phyloP scores from a whole-genome alignment of 257 asterid species.

The Buddleja alternifolia region DNA sequence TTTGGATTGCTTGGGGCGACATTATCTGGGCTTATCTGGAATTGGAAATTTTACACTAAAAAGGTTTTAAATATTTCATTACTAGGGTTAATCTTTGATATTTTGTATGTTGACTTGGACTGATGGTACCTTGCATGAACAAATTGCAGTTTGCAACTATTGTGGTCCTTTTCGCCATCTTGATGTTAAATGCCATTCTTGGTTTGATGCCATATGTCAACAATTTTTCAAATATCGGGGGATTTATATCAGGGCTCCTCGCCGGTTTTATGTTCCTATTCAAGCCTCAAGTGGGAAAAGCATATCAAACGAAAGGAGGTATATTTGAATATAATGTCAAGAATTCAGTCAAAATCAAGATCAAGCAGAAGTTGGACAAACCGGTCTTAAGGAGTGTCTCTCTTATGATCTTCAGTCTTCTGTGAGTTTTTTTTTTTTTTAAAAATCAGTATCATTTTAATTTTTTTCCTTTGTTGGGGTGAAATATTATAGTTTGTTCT shows the following conservation, averaged over 20 bases:
- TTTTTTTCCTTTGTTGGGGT: too few relatives aligned
- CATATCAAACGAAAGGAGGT: slow-evolving; percentile 54
- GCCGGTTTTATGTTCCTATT: slow-evolving; percentile 64
- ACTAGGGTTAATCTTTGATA: slow-evolving; percentile 1
- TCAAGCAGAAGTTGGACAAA: slow-evolving; percentile 55
- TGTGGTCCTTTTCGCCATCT: slow-evolving; percentile 41
- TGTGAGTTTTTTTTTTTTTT: slow-evolving; percentile 56
- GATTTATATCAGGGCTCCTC: slow-evolving; percentile 77
- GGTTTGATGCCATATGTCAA: slow-evolving; percentile 79
- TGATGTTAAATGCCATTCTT: slow-evolving; percentile 50
- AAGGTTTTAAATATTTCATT: slow-evolving; percentile 50
- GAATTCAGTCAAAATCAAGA: slow-evolving; percentile 40
- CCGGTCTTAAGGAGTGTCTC: slow-evolving; percentile 59
- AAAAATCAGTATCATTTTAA: background rate
- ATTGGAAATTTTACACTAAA: slow-evolving; percentile 70
- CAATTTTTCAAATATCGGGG: slow-evolving; percentile 84
- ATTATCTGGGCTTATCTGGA: slow-evolving; percentile 68
- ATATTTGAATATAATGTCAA: slow-evolving; percentile 66
- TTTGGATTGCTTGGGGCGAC: slow-evolving; percentile 85
- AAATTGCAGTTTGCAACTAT: slow-evolving; percentile 63
- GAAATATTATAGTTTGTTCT: background rate
- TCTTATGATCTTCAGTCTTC: slow-evolving; percentile 53
- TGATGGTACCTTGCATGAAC: slow-evolving; percentile 13
- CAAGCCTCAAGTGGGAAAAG: slow-evolving; percentile 59
- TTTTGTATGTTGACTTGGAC: slow-evolving; percentile 12